Conservation (phyloP, 495 filamentous ascomycete species). For the Penicillium egyptiacum region DNA sequence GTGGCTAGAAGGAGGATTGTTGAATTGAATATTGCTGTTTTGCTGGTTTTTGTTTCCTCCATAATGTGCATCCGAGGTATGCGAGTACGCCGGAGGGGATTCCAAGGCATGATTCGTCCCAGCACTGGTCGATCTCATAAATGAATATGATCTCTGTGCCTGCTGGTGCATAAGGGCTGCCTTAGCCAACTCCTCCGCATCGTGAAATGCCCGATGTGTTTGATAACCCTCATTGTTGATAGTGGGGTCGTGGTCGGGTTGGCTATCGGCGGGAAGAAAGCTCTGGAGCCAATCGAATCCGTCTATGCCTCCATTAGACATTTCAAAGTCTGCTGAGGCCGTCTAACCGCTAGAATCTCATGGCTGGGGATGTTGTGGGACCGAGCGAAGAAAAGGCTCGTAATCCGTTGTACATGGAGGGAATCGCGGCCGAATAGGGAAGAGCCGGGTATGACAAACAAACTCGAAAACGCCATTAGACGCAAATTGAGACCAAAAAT, state of each 20-base stretch:
- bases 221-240: background rate
- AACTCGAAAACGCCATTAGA: too few species aligned
- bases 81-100: background rate
- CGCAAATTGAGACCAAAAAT: background rate
- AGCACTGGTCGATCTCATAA: background rate
- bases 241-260: background rate
- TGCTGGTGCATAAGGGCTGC: conserved; percentile 1
- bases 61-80: background rate
- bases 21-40: background rate
- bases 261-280: background rate
- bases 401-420: background rate
- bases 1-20: background rate
- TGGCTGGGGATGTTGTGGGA: background rate
- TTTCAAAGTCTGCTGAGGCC: background rate
- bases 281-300: conserved; percentile 11
- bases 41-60: background rate
- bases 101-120: background rate
- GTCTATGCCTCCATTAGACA: background rate
- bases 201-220: conserved; percentile 5
- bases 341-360: background rate
- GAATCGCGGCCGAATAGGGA: background rate
- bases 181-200: conserved; percentile 11
- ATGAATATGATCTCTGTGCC: background rate
- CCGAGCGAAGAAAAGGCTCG: background rate
- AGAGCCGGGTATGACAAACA: background rate